phyloP scores from a whole-genome alignment of 2,329 filamentous ascomycete genomes.

The Rhynchosporium secalis region DNA sequence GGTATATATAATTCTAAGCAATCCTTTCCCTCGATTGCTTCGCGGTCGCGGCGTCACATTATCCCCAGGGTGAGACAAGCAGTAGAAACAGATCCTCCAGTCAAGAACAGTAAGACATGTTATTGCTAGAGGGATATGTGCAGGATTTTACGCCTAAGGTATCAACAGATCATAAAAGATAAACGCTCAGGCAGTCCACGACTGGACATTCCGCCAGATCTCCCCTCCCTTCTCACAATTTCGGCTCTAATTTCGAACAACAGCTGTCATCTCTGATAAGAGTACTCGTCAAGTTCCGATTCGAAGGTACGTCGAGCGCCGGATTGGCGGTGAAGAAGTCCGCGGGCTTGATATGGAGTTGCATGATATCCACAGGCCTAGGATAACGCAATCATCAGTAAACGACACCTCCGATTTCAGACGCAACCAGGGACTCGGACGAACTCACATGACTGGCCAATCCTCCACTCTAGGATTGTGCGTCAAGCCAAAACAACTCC shows the following conservation, averaged over 20 bases:
- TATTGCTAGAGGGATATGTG: no score
- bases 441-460: conserved; percentile 75
- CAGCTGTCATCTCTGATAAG: conserved; percentile 17
- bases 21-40: no score
- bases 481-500: conserved; percentile 88
- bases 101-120: no score
- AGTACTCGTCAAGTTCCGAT: conserved; percentile 46
- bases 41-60: no score
- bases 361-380: conserved; percentile 74
- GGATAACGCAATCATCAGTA: not conserved
- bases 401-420: not conserved
- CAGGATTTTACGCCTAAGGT: no score
- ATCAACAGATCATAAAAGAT: no score
- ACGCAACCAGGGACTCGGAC: not conserved
- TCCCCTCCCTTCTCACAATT: not conserved
- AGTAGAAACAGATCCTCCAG: no score
- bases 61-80: no score
- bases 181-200: no score
- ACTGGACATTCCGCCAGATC: no score
- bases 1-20: no score
- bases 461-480: conserved; percentile 90
- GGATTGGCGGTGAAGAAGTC: conserved; percentile 60
- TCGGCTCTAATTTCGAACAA: conserved; percentile 17
- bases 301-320: conserved; percentile 64
- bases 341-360: conserved; percentile 62